Evolutionary conservation across 2,329 filamentous ascomycete genomes (phyloP).

Genomic region (Colletotrichum sojae): DNA sequence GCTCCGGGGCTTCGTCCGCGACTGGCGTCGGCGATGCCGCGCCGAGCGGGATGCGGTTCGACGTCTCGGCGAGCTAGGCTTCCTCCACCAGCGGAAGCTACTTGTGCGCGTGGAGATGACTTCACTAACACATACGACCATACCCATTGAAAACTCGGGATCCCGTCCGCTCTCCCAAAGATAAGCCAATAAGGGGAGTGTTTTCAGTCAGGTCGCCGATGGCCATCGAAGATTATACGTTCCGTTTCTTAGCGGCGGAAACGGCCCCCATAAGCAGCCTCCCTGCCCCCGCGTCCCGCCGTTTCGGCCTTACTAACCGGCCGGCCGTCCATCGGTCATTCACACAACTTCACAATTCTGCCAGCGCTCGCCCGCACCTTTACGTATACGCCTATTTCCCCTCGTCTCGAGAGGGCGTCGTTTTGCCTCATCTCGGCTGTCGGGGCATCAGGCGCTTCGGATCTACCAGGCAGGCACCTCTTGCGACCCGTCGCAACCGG

Average conservation of each 20-base stretch:
- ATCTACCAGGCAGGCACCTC: neutral
- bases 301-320: neutral
- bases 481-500: neutral
- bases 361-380: neutral
- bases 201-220: no score
- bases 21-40: neutral
- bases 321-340: neutral
- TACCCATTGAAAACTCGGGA: no score
- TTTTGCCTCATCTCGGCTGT: neutral
- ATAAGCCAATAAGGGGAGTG: no score
- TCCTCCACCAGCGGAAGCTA: no score
- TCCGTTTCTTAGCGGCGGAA: slow-evolving; percentile 6
- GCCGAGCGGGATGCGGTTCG: slow-evolving; percentile 8
- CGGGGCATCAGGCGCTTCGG: neutral
- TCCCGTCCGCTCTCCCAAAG: no score
- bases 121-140: no score
- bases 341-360: slow-evolving; percentile 7
- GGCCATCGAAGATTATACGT: neutral
- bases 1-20: neutral
- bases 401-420: neutral
- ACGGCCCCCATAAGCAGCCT: slow-evolving; percentile 6
- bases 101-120: no score
- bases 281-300: slow-evolving; percentile 3
- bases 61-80: slow-evolving; percentile 2
- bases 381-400: neutral